phyloP scores from a whole-genome alignment of 106 monocot species.

The Xerophyta viscosa region DNA sequence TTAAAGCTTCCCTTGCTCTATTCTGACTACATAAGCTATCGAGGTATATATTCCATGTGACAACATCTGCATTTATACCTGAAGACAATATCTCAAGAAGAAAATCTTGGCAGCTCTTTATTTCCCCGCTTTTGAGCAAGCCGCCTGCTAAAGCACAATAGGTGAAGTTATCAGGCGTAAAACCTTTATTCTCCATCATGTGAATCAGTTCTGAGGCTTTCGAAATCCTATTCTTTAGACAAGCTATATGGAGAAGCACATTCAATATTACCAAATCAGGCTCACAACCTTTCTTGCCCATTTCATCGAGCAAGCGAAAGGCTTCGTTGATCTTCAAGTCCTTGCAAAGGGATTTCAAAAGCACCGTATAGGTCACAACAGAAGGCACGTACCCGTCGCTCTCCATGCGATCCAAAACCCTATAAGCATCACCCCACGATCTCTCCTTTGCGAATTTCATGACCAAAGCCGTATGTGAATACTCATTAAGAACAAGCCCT shows the following conservation, averaged over 20 bases:
- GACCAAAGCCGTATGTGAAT: slow-evolving; percentile 50
- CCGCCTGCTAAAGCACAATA: slow-evolving; percentile 27
- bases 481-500: slow-evolving; percentile 33
- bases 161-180: slow-evolving; percentile 28
- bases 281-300: slow-evolving; percentile 22
- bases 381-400: slow-evolving; percentile 25
- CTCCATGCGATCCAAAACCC: slow-evolving; percentile 28
- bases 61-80: slow-evolving; percentile 20
- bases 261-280: slow-evolving; percentile 48
- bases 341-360: slow-evolving; percentile 40
- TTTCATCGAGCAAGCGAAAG: slow-evolving; percentile 16
- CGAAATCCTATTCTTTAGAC: slow-evolving; percentile 8
- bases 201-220: slow-evolving; percentile 30
- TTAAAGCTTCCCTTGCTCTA: slow-evolving; percentile 15
- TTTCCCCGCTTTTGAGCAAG: slow-evolving; percentile 32
- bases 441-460: slow-evolving; percentile 43
- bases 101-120: slow-evolving; percentile 20
- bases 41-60: slow-evolving; percentile 42
- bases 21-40: slow-evolving; percentile 40
- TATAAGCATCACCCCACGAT: slow-evolving; percentile 42
- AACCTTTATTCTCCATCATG: slow-evolving; percentile 23
- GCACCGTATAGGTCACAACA: slow-evolving; percentile 41
- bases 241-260: slow-evolving; percentile 31
- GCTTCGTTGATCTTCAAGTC: slow-evolving; percentile 21
- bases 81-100: slow-evolving; percentile 6